Percentiles rank a stretch among this genome's conserved stretches.
Evolutionary conservation across 2,329 filamentous ascomycete genomes (phyloP).

Genomic region (Dactylella cylindrospora): DNA sequence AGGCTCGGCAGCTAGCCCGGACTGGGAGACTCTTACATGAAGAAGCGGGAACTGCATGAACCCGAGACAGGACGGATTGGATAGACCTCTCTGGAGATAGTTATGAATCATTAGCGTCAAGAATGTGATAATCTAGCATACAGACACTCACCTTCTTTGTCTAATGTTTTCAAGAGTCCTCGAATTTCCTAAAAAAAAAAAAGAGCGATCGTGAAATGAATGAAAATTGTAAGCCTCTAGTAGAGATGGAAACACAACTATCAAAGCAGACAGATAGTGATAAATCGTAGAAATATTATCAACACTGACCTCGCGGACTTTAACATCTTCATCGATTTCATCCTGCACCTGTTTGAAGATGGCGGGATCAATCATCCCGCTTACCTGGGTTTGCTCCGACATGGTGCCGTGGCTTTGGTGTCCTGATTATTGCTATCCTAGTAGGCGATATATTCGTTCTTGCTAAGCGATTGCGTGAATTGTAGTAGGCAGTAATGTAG

Average conservation of each 20-base stretch:
- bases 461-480: too few species aligned
- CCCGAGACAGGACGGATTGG: slow-evolving; percentile 80
- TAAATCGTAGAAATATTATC: slow-evolving; percentile 47
- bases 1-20: not conserved
- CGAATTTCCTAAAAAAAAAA: slow-evolving; percentile 63
- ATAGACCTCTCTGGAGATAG: slow-evolving; percentile 65
- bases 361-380: slow-evolving; percentile 61
- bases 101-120: slow-evolving; percentile 2
- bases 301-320: slow-evolving; percentile 67
- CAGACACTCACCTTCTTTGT: slow-evolving; percentile 65
- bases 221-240: not conserved
- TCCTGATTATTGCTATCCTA: too few species aligned
- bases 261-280: slow-evolving; percentile 45
- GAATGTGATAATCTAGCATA: not conserved
- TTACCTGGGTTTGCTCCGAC: slow-evolving; percentile 4
- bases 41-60: slow-evolving; percentile 78
- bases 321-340: slow-evolving; percentile 84
- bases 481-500: too few species aligned
- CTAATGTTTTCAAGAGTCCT: slow-evolving; percentile 76
- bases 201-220: not conserved
- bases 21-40: slow-evolving; percentile 57
- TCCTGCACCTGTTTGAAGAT: slow-evolving; percentile 86
- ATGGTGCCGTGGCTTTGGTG: too few species aligned
- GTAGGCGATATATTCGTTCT: too few species aligned
- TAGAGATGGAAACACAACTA: not conserved